These are phyloP conservation scores for Erodium maritimum DNA, from an alignment of 345 rosid species.

Conservation along the genomic window DNA sequence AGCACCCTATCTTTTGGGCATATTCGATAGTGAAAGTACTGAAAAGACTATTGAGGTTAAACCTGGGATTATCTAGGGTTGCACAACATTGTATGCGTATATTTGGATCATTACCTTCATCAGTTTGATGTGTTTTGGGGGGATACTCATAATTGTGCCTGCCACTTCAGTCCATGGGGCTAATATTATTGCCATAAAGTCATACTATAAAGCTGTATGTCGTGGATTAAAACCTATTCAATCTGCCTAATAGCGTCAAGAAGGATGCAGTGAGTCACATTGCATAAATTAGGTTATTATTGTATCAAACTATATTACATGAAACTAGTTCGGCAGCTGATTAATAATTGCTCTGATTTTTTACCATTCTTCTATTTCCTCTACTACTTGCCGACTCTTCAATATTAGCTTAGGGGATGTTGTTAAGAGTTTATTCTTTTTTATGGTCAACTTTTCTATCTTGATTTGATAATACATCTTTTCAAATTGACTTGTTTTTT, in stretches of 20 bases:
- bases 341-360: too few species aligned
- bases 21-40: neutral
- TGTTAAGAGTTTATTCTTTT: neutral
- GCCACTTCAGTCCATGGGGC: neutral
- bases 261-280: neutral
- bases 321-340: too few species aligned
- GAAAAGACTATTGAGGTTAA: neutral
- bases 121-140: neutral
- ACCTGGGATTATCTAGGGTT: neutral
- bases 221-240: neutral
- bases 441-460: conserved; percentile 4
- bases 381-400: neutral
- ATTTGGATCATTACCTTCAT: neutral
- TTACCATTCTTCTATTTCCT: too few species aligned
- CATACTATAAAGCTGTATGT: neutral
- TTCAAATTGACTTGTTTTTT: conserved; percentile 44
- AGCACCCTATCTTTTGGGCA: neutral
- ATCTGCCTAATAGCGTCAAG: neutral
- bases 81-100: neutral
- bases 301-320: neutral
- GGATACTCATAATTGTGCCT: neutral
- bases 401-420: neutral
- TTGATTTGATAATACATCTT: conserved; percentile 31
- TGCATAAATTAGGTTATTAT: neutral
- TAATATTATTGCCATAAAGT: neutral